Conservation (phyloP, 495 filamentous ascomycete genomes). For the Thermochaetoides thermophila region DNA sequence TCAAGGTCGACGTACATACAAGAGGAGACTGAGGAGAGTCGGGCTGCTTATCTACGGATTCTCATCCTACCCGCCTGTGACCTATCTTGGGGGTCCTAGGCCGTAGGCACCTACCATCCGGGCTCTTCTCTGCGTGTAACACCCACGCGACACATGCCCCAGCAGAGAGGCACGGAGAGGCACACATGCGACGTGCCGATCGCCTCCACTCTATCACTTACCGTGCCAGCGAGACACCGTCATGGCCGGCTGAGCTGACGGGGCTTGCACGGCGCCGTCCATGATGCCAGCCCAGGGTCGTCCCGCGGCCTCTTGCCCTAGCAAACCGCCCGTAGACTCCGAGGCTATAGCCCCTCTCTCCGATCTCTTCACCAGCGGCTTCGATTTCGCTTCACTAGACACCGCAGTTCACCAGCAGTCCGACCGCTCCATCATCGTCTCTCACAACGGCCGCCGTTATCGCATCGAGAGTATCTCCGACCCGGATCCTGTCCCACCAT, state of each 20-base stretch:
- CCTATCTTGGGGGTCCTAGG: too few relatives aligned
- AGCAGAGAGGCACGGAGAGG: conserved; percentile 5
- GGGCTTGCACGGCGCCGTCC: conserved; percentile 16
- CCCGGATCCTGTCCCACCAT: background rate
- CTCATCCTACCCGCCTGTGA: too few relatives aligned
- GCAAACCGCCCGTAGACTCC: conserved; percentile 14
- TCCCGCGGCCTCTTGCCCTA: conserved; percentile 6
- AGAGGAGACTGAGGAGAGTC: too few relatives aligned
- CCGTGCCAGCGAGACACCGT: conserved; percentile 6
- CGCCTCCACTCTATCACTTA: conserved; percentile 4
- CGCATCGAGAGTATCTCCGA: conserved; percentile 17
- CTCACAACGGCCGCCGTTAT: conserved; percentile 17
- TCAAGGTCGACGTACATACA: too few relatives aligned
- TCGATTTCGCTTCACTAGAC: conserved; percentile 17
- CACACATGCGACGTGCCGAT: conserved; percentile 13
- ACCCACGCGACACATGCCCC: conserved; percentile 1
- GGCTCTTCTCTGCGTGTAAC: too few relatives aligned
- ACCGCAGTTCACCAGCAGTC: conserved; percentile 15
- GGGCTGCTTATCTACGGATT: too few relatives aligned
- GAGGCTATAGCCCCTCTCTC: conserved; percentile 19
- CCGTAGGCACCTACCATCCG: too few relatives aligned
- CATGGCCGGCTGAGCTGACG: conserved; percentile 18
- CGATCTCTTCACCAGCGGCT: conserved; percentile 17
- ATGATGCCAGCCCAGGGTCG: conserved; percentile 18
- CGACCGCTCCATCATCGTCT: conserved; percentile 17